Percentiles rank a stretch among this genome's conserved stretches.
Evolutionary conservation across 2,329 filamentous ascomycete genomes (phyloP).

Genomic region (Alternaria sp.): DNA sequence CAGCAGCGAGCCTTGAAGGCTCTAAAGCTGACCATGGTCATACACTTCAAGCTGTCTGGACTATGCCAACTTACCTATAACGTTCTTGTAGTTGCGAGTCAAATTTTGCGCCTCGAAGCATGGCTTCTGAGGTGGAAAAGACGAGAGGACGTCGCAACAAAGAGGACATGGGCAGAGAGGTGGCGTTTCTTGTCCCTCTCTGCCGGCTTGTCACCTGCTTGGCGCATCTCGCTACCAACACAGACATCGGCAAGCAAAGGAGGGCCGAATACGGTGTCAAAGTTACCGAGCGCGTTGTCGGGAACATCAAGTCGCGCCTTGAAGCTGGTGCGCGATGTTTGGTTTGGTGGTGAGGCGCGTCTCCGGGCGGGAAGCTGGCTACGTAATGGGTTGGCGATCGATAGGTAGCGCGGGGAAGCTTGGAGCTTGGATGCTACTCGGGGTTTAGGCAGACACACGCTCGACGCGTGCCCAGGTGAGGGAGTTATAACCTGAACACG

Average conservation of each 20-base stretch:
- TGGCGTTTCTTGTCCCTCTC: slow-evolving; percentile 26
- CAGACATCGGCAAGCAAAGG: neutral
- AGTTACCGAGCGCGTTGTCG: neutral
- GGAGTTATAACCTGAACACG: neutral
- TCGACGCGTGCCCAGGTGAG: neutral
- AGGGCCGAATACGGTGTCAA: neutral
- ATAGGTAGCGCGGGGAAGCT: slow-evolving; percentile 1
- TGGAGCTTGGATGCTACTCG: neutral
- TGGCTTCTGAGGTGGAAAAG: neutral
- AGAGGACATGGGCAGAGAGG: slow-evolving; percentile 12
- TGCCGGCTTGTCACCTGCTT: slow-evolving; percentile 34
- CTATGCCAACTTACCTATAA: neutral
- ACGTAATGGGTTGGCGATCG: slow-evolving; percentile 7
- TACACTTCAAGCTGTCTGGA: neutral
- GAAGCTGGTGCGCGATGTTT: neutral
- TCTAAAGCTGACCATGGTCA: neutral
- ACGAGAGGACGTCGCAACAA: slow-evolving; percentile 20
- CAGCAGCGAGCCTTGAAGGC: neutral
- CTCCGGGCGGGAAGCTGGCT: neutral
- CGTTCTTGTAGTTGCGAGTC: neutral
- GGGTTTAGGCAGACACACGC: slow-evolving; percentile 1
- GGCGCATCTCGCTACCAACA: slow-evolving; percentile 14
- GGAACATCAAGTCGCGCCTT: neutral
- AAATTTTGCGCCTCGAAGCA: neutral
- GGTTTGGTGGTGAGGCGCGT: slow-evolving; percentile 8